Evolutionary conservation across 140 eudicot species (phyloP).

Genomic region (Senecio squalidus): DNA sequence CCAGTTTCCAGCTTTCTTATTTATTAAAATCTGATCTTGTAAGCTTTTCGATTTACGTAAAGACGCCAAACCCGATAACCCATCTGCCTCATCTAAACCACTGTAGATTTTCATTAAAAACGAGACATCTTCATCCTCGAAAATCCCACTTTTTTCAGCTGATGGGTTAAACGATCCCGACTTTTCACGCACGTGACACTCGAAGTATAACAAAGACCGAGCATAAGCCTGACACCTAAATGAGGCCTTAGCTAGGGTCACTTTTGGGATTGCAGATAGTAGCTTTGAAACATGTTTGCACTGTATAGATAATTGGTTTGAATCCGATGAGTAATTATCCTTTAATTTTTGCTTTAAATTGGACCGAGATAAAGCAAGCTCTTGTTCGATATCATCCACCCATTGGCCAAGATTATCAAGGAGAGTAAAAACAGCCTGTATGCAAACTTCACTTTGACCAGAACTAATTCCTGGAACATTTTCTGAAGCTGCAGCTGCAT

Average conservation of each 20-base stretch:
- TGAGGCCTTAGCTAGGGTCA: slow-evolving; percentile 97
- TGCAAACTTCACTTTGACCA: slow-evolving; percentile 96
- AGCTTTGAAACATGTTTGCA: slow-evolving; percentile 90
- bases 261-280: slow-evolving; percentile 81
- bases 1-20: slow-evolving; percentile 98
- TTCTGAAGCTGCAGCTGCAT: slow-evolving; percentile 90
- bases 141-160: slow-evolving; percentile 72
- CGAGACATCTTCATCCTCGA: slow-evolving; percentile 90
- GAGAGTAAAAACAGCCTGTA: slow-evolving; percentile 88
- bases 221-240: slow-evolving; percentile 98
- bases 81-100: slow-evolving; percentile 95
- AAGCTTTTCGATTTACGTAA: slow-evolving; percentile 82
- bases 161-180: slow-evolving; percentile 98
- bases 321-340: slow-evolving; percentile 43
- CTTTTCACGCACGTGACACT: slow-evolving; percentile 88
- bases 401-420: slow-evolving; percentile 99
- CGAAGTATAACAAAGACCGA: slow-evolving; percentile 86
- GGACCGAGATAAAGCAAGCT: slow-evolving; percentile 79
- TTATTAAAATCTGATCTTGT: slow-evolving; percentile 78
- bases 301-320: slow-evolving; percentile 58
- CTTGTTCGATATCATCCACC: slow-evolving; percentile 95
- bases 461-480: slow-evolving; percentile 62
- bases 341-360: slow-evolving; percentile 60
- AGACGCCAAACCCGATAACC: slow-evolving; percentile 87
- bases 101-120: slow-evolving; percentile 91